Base-by-base conservation (phyloP, 192 early-diverging fungal species). In the Gryganskiella cystojenkinii region DNA sequence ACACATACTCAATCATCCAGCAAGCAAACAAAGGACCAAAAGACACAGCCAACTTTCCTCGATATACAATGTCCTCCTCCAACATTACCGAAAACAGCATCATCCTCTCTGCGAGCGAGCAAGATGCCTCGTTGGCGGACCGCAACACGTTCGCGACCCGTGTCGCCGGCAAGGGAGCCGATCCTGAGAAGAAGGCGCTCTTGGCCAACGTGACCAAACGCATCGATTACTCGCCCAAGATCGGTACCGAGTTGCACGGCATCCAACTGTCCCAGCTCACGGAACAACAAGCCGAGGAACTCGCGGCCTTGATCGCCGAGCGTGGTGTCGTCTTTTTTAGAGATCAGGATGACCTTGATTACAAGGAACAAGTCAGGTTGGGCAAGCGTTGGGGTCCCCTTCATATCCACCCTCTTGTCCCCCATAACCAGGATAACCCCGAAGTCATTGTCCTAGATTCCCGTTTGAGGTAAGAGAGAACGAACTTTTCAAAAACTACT, bases 181-280 rank as follows among this genome's bases (percentile, higher is more conserved):
- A 89, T 64, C 81, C 85, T 6, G 70, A 68, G 28, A 88, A 87
- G 63, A 69, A 62, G 19, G 81, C 85, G 14, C 82, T 89, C 20
- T 70, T 86, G 64, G 66, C 64, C 37, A 82, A 72, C 25, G 83
- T 83, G 1, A 73, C 72, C 60, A 84, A 87, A 56, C 44, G 78
- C 15, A 78, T 82, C 67, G 82, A 90, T 50, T 63, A 82, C 27
- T 79, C 88, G 3, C 88, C 86, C 37, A 61, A 64, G 60, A 83
- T 92, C 53, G 89, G 90, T 28, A 90, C 86, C 35, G 90, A 92
- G 78, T 70, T 92, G 19, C 81, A 75, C 46, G 84, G 88, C 33
- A 53, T 90, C 25, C 86, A 90, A 34, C 51, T 88, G 35, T 79
- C 83, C 25, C 58, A 89, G 54, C 62, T 91, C 40, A 81, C 81